phyloP scores from a whole-genome alignment of 2,329 filamentous ascomycete genomes.

The Colletotrichum spinosum region DNA sequence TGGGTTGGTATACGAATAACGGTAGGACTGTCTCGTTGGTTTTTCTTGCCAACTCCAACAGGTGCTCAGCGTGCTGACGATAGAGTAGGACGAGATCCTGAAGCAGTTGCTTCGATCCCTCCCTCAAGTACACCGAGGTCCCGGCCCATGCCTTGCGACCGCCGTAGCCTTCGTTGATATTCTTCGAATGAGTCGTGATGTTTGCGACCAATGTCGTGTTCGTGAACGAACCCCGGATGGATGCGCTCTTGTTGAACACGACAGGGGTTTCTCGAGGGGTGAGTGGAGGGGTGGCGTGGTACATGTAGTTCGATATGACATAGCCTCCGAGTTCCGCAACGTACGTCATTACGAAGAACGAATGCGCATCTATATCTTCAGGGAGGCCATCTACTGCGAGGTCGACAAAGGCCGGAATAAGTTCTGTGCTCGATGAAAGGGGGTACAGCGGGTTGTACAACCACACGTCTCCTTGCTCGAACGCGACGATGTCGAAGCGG shows the following conservation, averaged over 20 bases:
- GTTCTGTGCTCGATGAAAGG: constrained; percentile 28
- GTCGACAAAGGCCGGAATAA: constrained; percentile 35
- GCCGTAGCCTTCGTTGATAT: constrained; percentile 42
- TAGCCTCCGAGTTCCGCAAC: constrained; percentile 20
- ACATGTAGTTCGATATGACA: constrained; percentile 35
- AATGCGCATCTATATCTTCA: constrained; percentile 39
- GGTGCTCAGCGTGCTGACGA: constrained; percentile 35
- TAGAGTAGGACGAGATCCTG: constrained; percentile 43
- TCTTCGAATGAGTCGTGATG: constrained; percentile 40
- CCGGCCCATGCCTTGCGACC: constrained; percentile 37
- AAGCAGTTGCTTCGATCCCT: constrained; percentile 38
- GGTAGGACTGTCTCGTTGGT: constrained; percentile 35
- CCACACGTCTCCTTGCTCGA: constrained; percentile 46
- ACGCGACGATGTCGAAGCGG: constrained; percentile 45
- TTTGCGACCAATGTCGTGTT: constrained; percentile 42
- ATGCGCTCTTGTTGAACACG: constrained; percentile 42
- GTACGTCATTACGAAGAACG: constrained; percentile 39
- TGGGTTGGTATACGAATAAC: constrained; percentile 51
- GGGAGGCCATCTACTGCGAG: constrained; percentile 37
- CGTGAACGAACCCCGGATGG: constrained; percentile 37
- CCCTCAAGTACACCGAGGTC: constrained; percentile 4
- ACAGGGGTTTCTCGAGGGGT: constrained; percentile 29
- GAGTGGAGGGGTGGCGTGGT: constrained; percentile 34
- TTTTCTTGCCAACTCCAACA: constrained; percentile 34
- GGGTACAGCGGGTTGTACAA: constrained; percentile 38